These are phyloP conservation scores for Linnemannia zychae DNA, from an alignment of 192 early-diverging fungal species.

Conservation along the genomic window DNA sequence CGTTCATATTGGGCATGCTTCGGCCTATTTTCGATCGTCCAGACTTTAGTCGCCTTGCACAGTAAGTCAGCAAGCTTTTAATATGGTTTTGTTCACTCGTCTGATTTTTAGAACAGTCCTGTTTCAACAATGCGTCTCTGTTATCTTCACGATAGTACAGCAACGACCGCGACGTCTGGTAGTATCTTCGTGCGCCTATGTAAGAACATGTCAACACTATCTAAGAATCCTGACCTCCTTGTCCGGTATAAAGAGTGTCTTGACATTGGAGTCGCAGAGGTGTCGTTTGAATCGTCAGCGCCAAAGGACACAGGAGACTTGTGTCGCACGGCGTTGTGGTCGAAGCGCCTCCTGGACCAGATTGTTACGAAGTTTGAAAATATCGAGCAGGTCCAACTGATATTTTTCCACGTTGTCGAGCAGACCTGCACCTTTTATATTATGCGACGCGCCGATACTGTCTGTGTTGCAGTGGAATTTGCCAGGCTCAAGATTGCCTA, in stretches of 20 bases:
- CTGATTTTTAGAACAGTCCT: neutral
- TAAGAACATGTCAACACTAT: constrained; percentile 2
- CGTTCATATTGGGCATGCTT: constrained; percentile 28
- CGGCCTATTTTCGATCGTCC: constrained; percentile 24
- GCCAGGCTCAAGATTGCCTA: constrained; percentile 27
- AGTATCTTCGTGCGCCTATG: constrained; percentile 15
- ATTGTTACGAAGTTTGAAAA: constrained; percentile 18
- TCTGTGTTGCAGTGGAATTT: constrained; percentile 19
- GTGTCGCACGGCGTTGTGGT: constrained; percentile 21
- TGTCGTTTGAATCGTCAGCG: neutral
- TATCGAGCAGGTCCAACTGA: neutral
- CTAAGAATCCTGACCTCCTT: constrained; percentile 12
- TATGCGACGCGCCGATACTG: constrained; percentile 14
- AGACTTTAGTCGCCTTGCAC: constrained; percentile 20
- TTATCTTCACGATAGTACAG: constrained; percentile 6
- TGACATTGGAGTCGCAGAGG: constrained; percentile 16
- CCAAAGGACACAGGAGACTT: constrained; percentile 18
- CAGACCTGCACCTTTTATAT: constrained; percentile 15
- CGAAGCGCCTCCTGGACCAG: constrained; percentile 19
- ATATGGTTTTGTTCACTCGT: neutral
- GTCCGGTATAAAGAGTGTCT: neutral
- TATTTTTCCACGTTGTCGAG: constrained; percentile 22
- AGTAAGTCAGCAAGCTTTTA: constrained; percentile 17
- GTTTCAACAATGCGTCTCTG: neutral
- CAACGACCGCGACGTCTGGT: constrained; percentile 27